Conservation (phyloP, 495 filamentous ascomycete species). For the Paragyromitra xinjiangensis region DNA sequence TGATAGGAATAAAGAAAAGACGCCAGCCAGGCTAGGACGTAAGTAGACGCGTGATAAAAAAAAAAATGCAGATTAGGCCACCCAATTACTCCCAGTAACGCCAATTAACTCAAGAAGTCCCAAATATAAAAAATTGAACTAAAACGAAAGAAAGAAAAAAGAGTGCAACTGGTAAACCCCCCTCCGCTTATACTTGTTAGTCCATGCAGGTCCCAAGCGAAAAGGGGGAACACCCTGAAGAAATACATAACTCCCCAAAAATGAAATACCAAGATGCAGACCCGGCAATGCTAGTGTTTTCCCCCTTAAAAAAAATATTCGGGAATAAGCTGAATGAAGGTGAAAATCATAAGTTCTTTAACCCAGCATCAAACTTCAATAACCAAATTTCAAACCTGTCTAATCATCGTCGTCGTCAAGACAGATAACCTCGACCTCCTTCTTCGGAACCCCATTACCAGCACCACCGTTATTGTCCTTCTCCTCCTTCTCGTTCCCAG, state of each 20-base stretch:
- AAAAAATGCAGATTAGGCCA: constrained; percentile 10
- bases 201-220: not conserved
- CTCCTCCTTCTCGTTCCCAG: constrained; percentile 30
- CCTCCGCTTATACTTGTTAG: constrained; percentile 2
- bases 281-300: constrained; percentile 26
- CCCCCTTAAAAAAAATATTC: constrained; percentile 9
- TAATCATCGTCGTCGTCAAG: constrained; percentile 52
- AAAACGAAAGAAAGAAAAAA: constrained; percentile 24
- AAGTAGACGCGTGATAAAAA: constrained; percentile 4
- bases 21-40: constrained; percentile 29
- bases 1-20: constrained; percentile 17
- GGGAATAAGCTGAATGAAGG: constrained; percentile 25
- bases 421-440: constrained; percentile 53
- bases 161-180: constrained; percentile 8
- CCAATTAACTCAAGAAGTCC: constrained; percentile 30
- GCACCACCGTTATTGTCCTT: constrained; percentile 10
- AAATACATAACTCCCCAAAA: constrained; percentile 38
- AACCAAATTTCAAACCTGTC: not conserved
- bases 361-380: not conserved
- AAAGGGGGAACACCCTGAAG: constrained; percentile 17
- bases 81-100: constrained; percentile 39
- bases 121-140: constrained; percentile 18
- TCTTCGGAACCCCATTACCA: constrained; percentile 21
- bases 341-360: constrained; percentile 9
- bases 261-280: constrained; percentile 26